Conservation (phyloP, 495 filamentous ascomycete species). For the Penicillium ucsense region DNA sequence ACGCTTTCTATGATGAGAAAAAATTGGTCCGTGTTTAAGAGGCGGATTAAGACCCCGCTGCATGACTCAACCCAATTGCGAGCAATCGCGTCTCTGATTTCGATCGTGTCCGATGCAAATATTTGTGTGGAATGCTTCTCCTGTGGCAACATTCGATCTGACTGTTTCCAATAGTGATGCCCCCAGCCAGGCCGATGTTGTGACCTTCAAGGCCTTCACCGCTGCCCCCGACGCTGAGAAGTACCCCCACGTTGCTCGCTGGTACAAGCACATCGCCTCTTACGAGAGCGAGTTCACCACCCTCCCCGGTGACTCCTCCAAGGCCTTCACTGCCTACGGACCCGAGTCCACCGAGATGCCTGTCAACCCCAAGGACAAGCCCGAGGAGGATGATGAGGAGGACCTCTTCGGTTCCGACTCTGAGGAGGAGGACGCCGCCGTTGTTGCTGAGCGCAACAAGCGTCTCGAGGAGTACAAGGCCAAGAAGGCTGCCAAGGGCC, state of each 20-base stretch:
- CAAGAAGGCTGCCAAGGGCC: slow-evolving; percentile 84
- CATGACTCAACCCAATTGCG: slow-evolving; percentile 74
- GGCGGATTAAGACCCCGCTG: slow-evolving; percentile 94
- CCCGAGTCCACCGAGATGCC: slow-evolving; percentile 69
- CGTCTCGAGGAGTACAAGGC: slow-evolving; percentile 87
- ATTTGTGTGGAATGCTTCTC: background rate
- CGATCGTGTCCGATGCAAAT: slow-evolving; percentile 7
- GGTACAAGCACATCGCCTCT: slow-evolving; percentile 96
- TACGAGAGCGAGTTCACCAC: slow-evolving; percentile 85
- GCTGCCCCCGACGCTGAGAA: slow-evolving; percentile 65
- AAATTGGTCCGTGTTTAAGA: slow-evolving; percentile 99
- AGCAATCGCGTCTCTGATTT: slow-evolving; percentile 77
- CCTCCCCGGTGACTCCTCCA: slow-evolving; percentile 83
- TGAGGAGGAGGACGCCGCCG: slow-evolving; percentile 83
- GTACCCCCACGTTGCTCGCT: slow-evolving; percentile 89
- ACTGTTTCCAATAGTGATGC: slow-evolving; percentile 48
- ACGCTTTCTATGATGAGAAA: slow-evolving; percentile 65
- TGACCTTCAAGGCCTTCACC: slow-evolving; percentile 81
- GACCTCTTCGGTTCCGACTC: slow-evolving; percentile 87
- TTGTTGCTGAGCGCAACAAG: slow-evolving; percentile 70
- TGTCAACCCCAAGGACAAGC: slow-evolving; percentile 78
- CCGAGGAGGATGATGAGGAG: slow-evolving; percentile 60
- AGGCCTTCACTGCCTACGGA: slow-evolving; percentile 81
- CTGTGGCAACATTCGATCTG: slow-evolving; percentile 16
- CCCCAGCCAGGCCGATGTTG: slow-evolving; percentile 92